A percentile compares a stretch with the other conserved stretches of the same genome.
Evolutionary conservation across 345 rosid species (phyloP).

Genomic region (Syzygium aqueum): DNA sequence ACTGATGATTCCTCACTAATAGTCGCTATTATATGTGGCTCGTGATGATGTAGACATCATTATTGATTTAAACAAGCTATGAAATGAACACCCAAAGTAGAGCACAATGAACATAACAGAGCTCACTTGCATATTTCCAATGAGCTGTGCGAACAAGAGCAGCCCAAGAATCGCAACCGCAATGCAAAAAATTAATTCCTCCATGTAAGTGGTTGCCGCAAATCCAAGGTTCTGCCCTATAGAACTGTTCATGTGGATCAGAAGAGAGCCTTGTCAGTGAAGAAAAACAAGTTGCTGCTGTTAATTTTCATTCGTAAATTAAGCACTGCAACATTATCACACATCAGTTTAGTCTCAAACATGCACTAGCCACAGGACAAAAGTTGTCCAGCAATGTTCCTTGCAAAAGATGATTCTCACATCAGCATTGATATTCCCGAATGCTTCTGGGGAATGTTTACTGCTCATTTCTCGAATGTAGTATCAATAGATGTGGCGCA

Average conservation of each 20-base stretch:
- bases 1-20: background rate
- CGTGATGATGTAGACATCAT: background rate
- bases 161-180: slow-evolving; percentile 20
- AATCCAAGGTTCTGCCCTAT: slow-evolving; percentile 7
- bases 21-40: background rate
- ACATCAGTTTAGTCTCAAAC: background rate
- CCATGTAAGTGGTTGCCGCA: slow-evolving; percentile 13
- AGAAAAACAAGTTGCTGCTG: background rate
- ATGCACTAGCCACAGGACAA: background rate
- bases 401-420: background rate
- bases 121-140: background rate
- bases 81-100: background rate
- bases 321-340: background rate
- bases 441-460: background rate
- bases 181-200: slow-evolving; percentile 22
- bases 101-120: background rate
- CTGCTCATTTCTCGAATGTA: background rate
- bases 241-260: slow-evolving; percentile 1
- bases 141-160: slow-evolving; percentile 20
- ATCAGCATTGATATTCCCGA: background rate
- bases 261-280: background rate
- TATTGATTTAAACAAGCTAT: background rate
- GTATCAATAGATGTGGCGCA: background rate
- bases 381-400: background rate
- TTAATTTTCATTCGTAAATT: background rate